Evolutionary conservation across 2,329 filamentous ascomycete species (phyloP), one percentile per base, ranked within the genome.

Genomic region (Fusarium kyushuense): DNA sequence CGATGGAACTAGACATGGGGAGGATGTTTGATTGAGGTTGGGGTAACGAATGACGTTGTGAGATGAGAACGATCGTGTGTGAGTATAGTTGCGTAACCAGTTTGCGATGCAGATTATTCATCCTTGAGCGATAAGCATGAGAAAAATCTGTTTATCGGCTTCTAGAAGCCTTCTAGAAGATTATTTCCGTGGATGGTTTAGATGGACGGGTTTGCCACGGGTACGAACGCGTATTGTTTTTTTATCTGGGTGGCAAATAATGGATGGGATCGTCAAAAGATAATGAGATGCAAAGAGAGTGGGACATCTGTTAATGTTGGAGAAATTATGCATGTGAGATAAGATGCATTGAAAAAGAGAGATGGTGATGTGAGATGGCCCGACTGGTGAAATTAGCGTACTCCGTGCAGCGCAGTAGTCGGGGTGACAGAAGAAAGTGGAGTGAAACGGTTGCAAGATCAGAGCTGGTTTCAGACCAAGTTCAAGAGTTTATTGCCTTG

Each of bases 131-230:
- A 38, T 21, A 27, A 29, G 33, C 10, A 47, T n/a, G 35, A 33
- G 43, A 32, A 42, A 42, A 23, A 25, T 42, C 40, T 48, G 36
- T 38, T 40, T 35, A 43, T 17, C 45, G 25, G 45, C 45, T 67
- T 69, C 55, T 43, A 36, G 51, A 69, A 65, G 25, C 21, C 7
- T 68, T 67, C 58, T 64, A 48, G 65, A 69, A 69, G 41, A 21
- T 21, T 38, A 38, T 38, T 38, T 21, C 36, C 36, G 36, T 3
- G 5, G 30, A 4, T 10, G 19, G 33, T 23, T 67, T 67, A 45
- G 16, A 38, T 33, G 14, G 5, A 21, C 32, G 30, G 42, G 21
- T 63, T 63, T 57, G 43, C 25, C 36, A 40, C 41, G 35, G 56
- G 41, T 23, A 30, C 42, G 14, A 38, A 19, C n/a, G 35, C 35